Evolutionary conservation across 129 eudicot genomes (phyloP), one percentile per base, ranked within the genome.

Genomic region (Deinandra increscens): DNA sequence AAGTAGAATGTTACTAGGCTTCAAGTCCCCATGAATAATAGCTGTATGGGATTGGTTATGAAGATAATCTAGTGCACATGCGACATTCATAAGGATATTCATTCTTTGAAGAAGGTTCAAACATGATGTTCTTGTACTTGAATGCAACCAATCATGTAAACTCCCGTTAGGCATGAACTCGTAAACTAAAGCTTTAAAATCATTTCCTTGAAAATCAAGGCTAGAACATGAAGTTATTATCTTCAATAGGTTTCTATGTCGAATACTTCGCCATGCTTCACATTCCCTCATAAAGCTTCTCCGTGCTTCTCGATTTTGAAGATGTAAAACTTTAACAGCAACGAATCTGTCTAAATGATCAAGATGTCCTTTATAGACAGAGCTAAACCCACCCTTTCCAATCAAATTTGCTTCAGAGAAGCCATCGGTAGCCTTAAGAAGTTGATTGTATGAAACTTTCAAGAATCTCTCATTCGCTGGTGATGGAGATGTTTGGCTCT

Each of bases 401-500:
- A 78, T 36, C 51, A 82, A 36, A 43, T 78, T 78, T 4, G 33
- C 44, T 41, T 41, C 10, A 0, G 77, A 77, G 43, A 82, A 82
- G 60, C 69, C 83, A 9, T 78, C 4, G 2, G 86, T 82, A 54
- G 80, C 86, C 67, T 69, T 60, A 45, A 34, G 62, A 43, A 82
- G 77, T 14, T 34, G 60, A 9, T 26, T 51, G 56, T 77, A 82
- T 5, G 79, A 66, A 46, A 77, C 37, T 48, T 59, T 59, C 3
- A 55, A 20, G 6, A 67, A 67, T 0, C 2, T 19, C 17, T 13
- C 29, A 4, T 49, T 69, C 17, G 5, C 4, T 0, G 22, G 31
- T 11, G 75, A 43, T 59, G 37, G 18, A 19, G 65, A 38, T 6
- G 31, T 2, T 12, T 19, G 56, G 5, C 42, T 9, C 4, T 48